These are phyloP conservation scores for Biancaea sappan DNA, from an alignment of 306 rosid genomes.

Conservation along the genomic window DNA sequence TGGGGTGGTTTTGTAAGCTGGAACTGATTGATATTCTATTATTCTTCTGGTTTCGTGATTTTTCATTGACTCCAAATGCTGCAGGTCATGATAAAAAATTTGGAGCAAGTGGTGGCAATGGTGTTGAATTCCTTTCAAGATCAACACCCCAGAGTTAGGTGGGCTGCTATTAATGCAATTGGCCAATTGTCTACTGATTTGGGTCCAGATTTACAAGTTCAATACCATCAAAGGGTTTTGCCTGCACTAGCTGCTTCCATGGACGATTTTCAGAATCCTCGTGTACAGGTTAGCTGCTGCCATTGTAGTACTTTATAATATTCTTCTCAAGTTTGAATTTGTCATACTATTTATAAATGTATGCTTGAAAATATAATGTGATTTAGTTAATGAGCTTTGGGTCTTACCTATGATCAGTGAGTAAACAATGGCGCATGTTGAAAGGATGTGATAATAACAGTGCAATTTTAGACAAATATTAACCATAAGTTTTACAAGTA, in stretches of 20 bases:
- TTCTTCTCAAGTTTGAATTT: not conserved
- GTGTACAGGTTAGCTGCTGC: conserved; percentile 75
- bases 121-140: conserved; percentile 89
- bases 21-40: not conserved
- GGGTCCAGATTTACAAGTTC: conserved; percentile 96
- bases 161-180: conserved; percentile 99
- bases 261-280: conserved; percentile 98
- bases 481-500: not conserved
- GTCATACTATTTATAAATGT: not conserved
- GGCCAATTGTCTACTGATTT: conserved; percentile 96
- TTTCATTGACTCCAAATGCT: not conserved
- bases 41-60: conserved; percentile 5
- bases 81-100: conserved; percentile 89
- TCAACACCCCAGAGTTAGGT: conserved; percentile 97
- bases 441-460: not conserved
- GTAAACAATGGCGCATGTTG: not conserved
- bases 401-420: not conserved
- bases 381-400: not conserved
- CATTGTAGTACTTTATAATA: not conserved
- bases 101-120: conserved; percentile 99
- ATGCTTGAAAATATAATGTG: not conserved
- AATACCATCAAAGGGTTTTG: conserved; percentile 81
- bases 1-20: not conserved
- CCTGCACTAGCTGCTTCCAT: conserved; percentile 90
- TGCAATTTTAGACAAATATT: not conserved